Evolutionary conservation across 371 early-diverging fungal genomes (phyloP).

Genomic region (Actinomucor elegans): DNA sequence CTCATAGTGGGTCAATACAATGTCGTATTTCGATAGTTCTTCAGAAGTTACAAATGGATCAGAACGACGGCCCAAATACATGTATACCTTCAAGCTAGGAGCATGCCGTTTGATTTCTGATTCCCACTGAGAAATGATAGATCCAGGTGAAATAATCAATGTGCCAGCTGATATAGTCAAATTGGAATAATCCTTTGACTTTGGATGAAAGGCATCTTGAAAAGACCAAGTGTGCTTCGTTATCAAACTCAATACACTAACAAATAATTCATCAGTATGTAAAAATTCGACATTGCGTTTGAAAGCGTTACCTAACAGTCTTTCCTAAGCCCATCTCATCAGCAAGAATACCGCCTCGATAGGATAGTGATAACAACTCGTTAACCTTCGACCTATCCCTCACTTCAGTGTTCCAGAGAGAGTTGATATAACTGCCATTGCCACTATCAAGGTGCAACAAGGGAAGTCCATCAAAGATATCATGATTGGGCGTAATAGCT

Average conservation of each 20-base stretch:
- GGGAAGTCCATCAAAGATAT: background rate
- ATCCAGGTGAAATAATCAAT: conserved; percentile 61
- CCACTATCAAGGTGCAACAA: background rate
- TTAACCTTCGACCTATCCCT: background rate
- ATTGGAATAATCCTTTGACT: background rate
- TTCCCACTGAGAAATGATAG: conserved; percentile 68
- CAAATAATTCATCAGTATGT: too few relatives aligned
- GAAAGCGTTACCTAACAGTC: conserved; percentile 89
- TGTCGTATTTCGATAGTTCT: conserved; percentile 44
- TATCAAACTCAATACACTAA: conserved; percentile 54
- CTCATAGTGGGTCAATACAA: conserved; percentile 63
- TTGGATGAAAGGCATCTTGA: conserved; percentile 5
- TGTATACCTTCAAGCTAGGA: conserved; percentile 31
- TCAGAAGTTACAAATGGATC: conserved; percentile 13
- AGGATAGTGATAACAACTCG: background rate
- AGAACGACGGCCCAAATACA: conserved; percentile 24
- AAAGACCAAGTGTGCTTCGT: conserved; percentile 26
- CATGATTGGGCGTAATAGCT: background rate
- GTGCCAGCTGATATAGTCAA: conserved; percentile 44
- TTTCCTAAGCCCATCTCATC: conserved; percentile 96
- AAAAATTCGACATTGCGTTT: too few relatives aligned
- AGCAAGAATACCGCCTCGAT: conserved; percentile 81
- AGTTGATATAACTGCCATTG: too few relatives aligned
- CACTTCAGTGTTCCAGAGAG: too few relatives aligned
- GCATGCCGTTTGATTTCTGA: conserved; percentile 56